Evolutionary conservation across 106 monocot genomes (phyloP).

Genomic region (Phalaenopsis equestris): DNA sequence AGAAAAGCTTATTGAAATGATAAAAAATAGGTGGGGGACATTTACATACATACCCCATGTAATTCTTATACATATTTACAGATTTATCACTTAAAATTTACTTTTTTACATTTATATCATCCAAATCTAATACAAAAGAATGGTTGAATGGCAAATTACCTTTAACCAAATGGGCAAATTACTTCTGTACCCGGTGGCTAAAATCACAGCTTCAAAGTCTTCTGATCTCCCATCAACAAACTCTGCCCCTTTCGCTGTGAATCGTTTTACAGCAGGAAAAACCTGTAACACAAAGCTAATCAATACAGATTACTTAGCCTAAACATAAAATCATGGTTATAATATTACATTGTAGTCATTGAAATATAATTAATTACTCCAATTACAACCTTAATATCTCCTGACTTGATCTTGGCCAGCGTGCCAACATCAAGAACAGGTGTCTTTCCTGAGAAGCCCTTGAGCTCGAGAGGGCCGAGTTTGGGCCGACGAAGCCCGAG

Average conservation of each 20-base stretch:
- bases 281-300: conserved; percentile 15
- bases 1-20: no score
- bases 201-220: conserved; percentile 22
- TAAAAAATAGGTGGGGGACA: no score
- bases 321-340: no score
- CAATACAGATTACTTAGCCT: background rate
- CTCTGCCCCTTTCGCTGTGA: conserved; percentile 10
- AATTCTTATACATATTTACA: no score
- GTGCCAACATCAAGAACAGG: conserved; percentile 54
- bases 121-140: no score
- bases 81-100: no score
- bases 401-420: conserved; percentile 43
- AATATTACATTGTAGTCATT: no score
- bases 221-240: conserved; percentile 28
- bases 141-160: conserved; percentile 2
- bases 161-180: conserved; percentile 39
- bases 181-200: conserved; percentile 41
- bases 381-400: conserved; percentile 33
- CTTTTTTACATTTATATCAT: no score
- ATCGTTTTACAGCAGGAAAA: conserved; percentile 10
- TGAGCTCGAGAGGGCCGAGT: conserved; percentile 44
- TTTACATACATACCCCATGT: no score
- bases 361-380: no score
- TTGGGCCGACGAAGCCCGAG: conserved; percentile 29
- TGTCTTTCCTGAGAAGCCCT: conserved; percentile 39